These are phyloP conservation scores for Ascochyta pisi DNA, from an alignment of 2,329 filamentous ascomycete species.

Conservation along the genomic window DNA sequence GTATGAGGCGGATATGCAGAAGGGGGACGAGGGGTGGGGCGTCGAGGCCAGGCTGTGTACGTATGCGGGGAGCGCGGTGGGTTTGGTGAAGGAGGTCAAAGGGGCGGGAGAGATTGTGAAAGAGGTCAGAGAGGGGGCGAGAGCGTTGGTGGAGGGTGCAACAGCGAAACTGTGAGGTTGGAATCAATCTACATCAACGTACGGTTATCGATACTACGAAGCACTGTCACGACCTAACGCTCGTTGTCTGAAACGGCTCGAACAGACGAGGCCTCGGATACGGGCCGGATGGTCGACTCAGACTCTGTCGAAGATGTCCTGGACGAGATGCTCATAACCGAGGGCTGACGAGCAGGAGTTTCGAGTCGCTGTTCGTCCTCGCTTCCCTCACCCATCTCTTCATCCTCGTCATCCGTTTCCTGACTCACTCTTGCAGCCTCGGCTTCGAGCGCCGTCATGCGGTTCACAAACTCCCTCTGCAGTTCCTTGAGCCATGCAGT, in stretches of 20 bases:
- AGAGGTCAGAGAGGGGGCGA: slow-evolving; percentile 53
- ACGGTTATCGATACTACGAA: too few species aligned
- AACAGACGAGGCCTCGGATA: slow-evolving; percentile 31
- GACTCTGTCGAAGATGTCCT: slow-evolving; percentile 24
- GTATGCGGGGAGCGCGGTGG: slow-evolving; percentile 68
- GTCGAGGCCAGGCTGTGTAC: slow-evolving; percentile 61
- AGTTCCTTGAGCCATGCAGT: slow-evolving; percentile 69
- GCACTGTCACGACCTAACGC: slow-evolving; percentile 1
- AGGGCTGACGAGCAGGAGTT: slow-evolving; percentile 26
- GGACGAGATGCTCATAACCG: slow-evolving; percentile 33
- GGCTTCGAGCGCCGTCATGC: slow-evolving; percentile 73
- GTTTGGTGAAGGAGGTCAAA: slow-evolving; percentile 60
- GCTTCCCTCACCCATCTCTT: slow-evolving; percentile 21
- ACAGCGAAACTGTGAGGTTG: not conserved
- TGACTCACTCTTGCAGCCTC: slow-evolving; percentile 35
- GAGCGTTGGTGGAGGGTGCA: slow-evolving; percentile 32
- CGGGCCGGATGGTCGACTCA: slow-evolving; percentile 18
- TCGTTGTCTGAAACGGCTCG: slow-evolving; percentile 39
- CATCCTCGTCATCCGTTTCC: slow-evolving; percentile 25
- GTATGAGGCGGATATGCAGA: slow-evolving; percentile 58
- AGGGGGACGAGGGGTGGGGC: slow-evolving; percentile 61
- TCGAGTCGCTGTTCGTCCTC: slow-evolving; percentile 16
- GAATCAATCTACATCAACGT: not conserved
- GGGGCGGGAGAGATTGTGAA: slow-evolving; percentile 61
- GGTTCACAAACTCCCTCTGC: slow-evolving; percentile 75